Percentiles rank a stretch among this genome's conserved stretches.
phyloP scores from a whole-genome alignment of 2,329 filamentous ascomycete genomes.

The Teratosphaeria pseudoeucalypti region DNA sequence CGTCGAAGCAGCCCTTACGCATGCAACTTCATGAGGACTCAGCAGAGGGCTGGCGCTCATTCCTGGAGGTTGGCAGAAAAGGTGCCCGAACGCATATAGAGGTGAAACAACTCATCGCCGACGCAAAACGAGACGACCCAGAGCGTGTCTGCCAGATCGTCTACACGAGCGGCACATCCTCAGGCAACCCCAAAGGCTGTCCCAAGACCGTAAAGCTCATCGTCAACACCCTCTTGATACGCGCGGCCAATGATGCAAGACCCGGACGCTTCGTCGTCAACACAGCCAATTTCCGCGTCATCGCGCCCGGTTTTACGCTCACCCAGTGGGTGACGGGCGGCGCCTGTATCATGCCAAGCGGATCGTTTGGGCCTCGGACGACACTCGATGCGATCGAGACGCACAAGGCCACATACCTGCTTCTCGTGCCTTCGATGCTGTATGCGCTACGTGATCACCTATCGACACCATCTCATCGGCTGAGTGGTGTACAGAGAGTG shows the following conservation, averaged over 20 bases:
- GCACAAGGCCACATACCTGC: constrained; percentile 5
- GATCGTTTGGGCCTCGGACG: constrained; percentile 1
- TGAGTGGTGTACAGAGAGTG: constrained; percentile 1
- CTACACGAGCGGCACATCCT: neutral
- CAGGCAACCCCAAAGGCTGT: constrained; percentile 2
- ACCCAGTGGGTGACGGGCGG: constrained; percentile 8
- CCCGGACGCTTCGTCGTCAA: neutral
- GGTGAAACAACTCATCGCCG: neutral
- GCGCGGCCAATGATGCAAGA: neutral
- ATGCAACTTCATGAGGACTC: neutral
- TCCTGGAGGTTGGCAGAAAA: neutral
- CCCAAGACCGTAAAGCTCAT: neutral
- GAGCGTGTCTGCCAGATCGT: neutral
- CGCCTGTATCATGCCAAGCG: constrained; percentile 7
- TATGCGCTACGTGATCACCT: constrained; percentile 6
- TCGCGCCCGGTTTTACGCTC: constrained; percentile 6
- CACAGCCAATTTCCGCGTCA: constrained; percentile 11
- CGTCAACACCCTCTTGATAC: neutral
- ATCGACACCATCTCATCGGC: constrained; percentile 1
- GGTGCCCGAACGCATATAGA: neutral
- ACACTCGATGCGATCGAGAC: constrained; percentile 6
- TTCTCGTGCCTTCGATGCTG: constrained; percentile 9
- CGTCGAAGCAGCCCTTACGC: neutral
- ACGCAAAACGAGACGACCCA: neutral
- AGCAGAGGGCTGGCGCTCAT: neutral